phyloP scores from a whole-genome alignment of 768 basidiomycete species.

The Auriculariales sp. region DNA sequence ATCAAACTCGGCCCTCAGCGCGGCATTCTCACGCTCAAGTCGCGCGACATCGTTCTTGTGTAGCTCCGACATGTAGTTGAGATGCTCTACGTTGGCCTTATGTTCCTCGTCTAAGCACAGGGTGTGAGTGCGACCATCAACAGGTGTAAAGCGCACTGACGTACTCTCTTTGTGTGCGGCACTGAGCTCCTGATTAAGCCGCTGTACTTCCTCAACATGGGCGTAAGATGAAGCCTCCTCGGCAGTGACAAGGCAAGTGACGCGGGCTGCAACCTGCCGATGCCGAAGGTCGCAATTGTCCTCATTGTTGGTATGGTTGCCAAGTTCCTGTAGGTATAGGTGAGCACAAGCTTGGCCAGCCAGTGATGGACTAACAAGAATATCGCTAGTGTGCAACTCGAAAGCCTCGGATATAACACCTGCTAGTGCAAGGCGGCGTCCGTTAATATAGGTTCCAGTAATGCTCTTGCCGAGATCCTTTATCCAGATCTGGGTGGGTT shows the following conservation, averaged over 20 bases:
- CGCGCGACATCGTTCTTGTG: too few species aligned
- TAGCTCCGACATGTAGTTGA: too few species aligned
- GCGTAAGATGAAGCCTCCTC: too few species aligned
- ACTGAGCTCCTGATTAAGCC: too few species aligned
- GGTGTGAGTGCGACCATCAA: too few species aligned
- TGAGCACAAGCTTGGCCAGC: slow-evolving; percentile 1
- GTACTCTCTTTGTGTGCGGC: too few species aligned
- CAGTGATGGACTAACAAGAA: slow-evolving; percentile 53
- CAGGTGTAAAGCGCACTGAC: too few species aligned
- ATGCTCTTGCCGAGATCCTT: slow-evolving; percentile 97
- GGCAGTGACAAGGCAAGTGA: slow-evolving; percentile 74
- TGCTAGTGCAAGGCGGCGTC: slow-evolving; percentile 80
- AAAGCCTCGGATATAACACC: slow-evolving; percentile 83
- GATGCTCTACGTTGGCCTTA: too few species aligned
- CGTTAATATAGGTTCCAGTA: slow-evolving; percentile 97
- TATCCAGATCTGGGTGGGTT: slow-evolving; percentile 83
- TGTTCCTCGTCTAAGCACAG: too few species aligned
- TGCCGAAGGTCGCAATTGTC: slow-evolving; percentile 97
- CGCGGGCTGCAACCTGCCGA: slow-evolving; percentile 94
- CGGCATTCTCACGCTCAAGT: too few species aligned
- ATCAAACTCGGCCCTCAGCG: too few species aligned
- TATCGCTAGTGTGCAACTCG: slow-evolving; percentile 89
- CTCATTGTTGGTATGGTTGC: slow-evolving; percentile 96
- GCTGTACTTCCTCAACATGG: too few species aligned
- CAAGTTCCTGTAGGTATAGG: slow-evolving; percentile 66